Percentiles rank a stretch among this genome's conserved stretches.
Evolutionary conservation across 768 basidiomycete species (phyloP).

Genomic region (Ramaria rubella): DNA sequence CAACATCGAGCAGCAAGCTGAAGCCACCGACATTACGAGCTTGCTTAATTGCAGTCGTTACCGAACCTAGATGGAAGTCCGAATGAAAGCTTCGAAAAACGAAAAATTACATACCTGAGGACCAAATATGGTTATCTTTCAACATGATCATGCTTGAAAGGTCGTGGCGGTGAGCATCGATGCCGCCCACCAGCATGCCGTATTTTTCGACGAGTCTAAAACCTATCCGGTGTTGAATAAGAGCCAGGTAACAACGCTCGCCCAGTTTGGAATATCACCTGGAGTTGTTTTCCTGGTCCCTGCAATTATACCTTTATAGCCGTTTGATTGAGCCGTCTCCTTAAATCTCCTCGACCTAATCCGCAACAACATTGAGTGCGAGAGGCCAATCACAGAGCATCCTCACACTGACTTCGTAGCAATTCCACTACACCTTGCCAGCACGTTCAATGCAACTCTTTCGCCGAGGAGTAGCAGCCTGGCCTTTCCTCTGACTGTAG

Average conservation of each 20-base stretch:
- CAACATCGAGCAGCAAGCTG: slow-evolving; percentile 86
- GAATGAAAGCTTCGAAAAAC: not conserved
- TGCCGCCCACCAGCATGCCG: slow-evolving; percentile 95
- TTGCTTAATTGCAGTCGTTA: slow-evolving; percentile 76
- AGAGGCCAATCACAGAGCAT: not conserved
- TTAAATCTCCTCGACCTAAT: slow-evolving; percentile 75
- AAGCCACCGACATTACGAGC: slow-evolving; percentile 92
- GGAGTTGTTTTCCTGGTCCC: slow-evolving; percentile 98
- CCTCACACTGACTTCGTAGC: slow-evolving; percentile 70
- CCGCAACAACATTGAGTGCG: not conserved
- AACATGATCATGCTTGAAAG: slow-evolving; percentile 99
- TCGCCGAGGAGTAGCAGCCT: slow-evolving; percentile 87
- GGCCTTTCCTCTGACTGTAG: slow-evolving; percentile 86
- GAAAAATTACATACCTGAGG: slow-evolving; percentile 52
- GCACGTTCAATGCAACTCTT: slow-evolving; percentile 84
- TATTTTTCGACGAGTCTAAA: slow-evolving; percentile 98
- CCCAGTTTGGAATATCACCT: slow-evolving; percentile 34
- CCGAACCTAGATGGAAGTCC: slow-evolving; percentile 56
- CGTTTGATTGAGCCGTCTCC: slow-evolving; percentile 68
- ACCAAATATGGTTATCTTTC: slow-evolving; percentile 99
- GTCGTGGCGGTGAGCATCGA: slow-evolving; percentile 93
- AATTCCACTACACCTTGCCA: slow-evolving; percentile 94
- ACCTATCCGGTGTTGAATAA: too few species aligned
- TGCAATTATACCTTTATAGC: slow-evolving; percentile 84
- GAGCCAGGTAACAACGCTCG: too few species aligned